phyloP scores from a whole-genome alignment of 129 eudicot species.

The Kitagawia praeruptora region DNA sequence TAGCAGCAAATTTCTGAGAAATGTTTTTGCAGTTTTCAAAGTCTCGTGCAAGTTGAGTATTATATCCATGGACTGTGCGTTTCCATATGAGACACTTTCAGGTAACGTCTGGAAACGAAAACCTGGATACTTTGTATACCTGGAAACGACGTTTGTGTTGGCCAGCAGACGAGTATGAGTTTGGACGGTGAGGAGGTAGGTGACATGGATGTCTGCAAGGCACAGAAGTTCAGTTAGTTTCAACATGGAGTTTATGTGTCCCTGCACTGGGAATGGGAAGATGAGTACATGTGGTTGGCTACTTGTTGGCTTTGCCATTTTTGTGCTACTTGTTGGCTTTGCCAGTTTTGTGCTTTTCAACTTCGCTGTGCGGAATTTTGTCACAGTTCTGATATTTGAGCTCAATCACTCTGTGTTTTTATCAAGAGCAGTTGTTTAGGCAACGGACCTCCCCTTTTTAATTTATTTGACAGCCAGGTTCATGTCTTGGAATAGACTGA shows the following conservation, averaged over 20 bases:
- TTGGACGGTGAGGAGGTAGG: not conserved
- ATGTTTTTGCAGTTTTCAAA: not conserved
- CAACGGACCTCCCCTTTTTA: too few relatives aligned
- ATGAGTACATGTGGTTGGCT: slow-evolving; percentile 1
- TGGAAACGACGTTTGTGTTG: not conserved
- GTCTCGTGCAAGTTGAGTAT: not conserved
- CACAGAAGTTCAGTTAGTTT: slow-evolving; percentile 5
- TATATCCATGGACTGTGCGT: not conserved
- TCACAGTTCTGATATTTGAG: not conserved
- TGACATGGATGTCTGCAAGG: slow-evolving; percentile 1
- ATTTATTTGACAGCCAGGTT: too few relatives aligned
- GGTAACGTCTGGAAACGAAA: not conserved
- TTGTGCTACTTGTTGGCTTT: not conserved
- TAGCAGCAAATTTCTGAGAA: not conserved
- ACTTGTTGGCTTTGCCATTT: not conserved
- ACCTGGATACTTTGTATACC: not conserved
- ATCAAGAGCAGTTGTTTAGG: too few relatives aligned
- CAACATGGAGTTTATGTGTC: slow-evolving; percentile 6
- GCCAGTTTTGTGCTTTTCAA: not conserved
- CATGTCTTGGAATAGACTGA: too few relatives aligned
- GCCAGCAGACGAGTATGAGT: not conserved
- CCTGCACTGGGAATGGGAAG: slow-evolving; percentile 5
- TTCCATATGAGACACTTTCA: not conserved
- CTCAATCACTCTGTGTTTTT: not conserved
- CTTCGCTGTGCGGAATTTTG: not conserved